These are phyloP conservation scores for Suhomyces tanzawaensis DNA, from an alignment of 805 yeast species.

Conservation along the genomic window DNA sequence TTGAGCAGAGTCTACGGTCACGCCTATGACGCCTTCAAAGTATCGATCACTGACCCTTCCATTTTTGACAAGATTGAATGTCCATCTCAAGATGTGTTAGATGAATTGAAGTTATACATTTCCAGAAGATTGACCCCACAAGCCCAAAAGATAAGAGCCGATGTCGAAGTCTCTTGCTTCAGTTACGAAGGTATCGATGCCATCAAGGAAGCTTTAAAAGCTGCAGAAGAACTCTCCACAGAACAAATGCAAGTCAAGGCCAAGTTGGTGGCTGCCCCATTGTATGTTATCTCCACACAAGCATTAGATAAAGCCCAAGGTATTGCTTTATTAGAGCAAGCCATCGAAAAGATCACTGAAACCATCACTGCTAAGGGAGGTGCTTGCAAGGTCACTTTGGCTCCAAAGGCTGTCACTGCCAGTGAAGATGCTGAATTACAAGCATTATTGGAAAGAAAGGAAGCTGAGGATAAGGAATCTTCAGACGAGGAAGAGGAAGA, in stretches of 20 bases:
- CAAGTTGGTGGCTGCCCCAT: conserved; percentile 95
- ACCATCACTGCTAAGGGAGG: conserved; percentile 77
- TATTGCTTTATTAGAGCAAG: conserved; percentile 70
- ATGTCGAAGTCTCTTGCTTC: conserved; percentile 95
- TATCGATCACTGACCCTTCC: conserved; percentile 87
- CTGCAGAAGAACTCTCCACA: conserved; percentile 81
- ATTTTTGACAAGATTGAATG: conserved; percentile 79
- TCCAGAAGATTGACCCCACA: conserved; percentile 95
- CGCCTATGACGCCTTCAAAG: conserved; percentile 95
- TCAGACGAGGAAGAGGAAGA: conserved; percentile 71
- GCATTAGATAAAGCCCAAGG: conserved; percentile 91
- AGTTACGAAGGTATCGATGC: conserved; percentile 98
- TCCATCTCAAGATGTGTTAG: conserved; percentile 71
- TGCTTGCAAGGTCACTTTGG: conserved; percentile 88
- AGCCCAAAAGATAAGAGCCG: conserved; percentile 98
- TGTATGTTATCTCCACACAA: conserved; percentile 89
- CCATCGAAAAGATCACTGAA: conserved; percentile 72
- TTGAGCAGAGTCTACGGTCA: conserved; percentile 93
- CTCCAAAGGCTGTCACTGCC: conserved; percentile 98
- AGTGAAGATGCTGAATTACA: conserved; percentile 97
- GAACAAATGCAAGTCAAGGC: conserved; percentile 88
- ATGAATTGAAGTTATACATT: conserved; percentile 83
- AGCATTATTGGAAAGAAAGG: conserved; percentile 91
- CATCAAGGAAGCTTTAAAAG: conserved; percentile 80
- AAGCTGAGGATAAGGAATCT: conserved; percentile 80